Percentiles rank a stretch among this genome's conserved stretches.
These are phyloP conservation scores for Lathyrus sativus DNA, from an alignment of 306 rosid species.

Conservation along the genomic window DNA sequence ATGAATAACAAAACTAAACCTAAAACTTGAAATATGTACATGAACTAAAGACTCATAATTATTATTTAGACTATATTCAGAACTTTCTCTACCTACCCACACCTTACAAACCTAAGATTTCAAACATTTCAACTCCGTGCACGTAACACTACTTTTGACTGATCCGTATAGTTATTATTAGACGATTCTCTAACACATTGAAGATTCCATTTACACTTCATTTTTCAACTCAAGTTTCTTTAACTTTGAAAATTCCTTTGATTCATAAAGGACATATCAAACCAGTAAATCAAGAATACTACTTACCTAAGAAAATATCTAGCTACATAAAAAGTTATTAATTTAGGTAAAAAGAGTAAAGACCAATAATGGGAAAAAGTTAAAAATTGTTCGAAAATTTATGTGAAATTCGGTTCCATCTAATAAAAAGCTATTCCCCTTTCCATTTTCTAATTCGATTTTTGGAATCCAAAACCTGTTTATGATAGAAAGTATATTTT, in stretches of 20 bases:
- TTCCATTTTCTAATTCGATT: conserved; percentile 9
- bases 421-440: not conserved
- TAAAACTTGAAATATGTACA: not conserved
- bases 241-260: not conserved
- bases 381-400: not conserved
- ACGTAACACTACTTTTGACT: not conserved
- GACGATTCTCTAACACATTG: not conserved
- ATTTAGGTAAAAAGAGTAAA: conserved; percentile 3
- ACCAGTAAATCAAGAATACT: no score
- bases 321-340: not conserved
- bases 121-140: conserved; percentile 21
- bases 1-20: not conserved
- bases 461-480: conserved; percentile 1
- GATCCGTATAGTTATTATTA: not conserved
- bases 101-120: conserved; percentile 1
- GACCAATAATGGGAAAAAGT: not conserved
- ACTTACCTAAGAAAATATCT: not conserved
- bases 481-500: not conserved
- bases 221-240: not conserved
- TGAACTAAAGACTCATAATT: not conserved
- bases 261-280: not conserved
- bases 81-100: conserved; percentile 7
- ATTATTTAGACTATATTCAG: not conserved
- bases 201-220: not conserved
- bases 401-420: conserved; percentile 5